Evolutionary conservation across 176 grass and related monocot species (phyloP).

Genomic region (Triticum dicoccoides): DNA sequence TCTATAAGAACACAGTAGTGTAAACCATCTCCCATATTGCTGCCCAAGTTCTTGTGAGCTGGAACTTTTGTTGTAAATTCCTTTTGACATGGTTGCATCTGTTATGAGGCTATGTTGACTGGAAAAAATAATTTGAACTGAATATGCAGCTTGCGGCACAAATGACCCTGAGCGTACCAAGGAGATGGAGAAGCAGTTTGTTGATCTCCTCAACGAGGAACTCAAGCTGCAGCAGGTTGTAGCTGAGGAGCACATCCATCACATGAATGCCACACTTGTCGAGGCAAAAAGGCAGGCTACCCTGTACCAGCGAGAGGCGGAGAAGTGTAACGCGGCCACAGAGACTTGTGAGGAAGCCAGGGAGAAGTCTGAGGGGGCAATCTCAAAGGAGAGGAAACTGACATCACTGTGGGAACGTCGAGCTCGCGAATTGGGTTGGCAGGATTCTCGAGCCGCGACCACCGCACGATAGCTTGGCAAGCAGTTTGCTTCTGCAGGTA

Average conservation of each 20-base stretch:
- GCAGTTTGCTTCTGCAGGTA: background rate
- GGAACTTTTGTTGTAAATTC: background rate
- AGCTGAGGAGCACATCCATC: slow-evolving; percentile 74
- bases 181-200: slow-evolving; percentile 85
- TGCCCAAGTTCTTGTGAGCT: background rate
- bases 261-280: slow-evolving; percentile 74
- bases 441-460: slow-evolving; percentile 27
- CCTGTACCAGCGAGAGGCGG: slow-evolving; percentile 80
- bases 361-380: slow-evolving; percentile 53
- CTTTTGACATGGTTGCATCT: background rate
- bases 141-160: slow-evolving; percentile 71
- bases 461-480: slow-evolving; percentile 24
- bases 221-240: slow-evolving; percentile 87
- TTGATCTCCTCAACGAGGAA: slow-evolving; percentile 88
- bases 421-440: slow-evolving; percentile 77
- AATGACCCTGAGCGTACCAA: slow-evolving; percentile 74
- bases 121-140: background rate
- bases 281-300: slow-evolving; percentile 83
- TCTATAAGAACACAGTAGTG: background rate
- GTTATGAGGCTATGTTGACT: slow-evolving; percentile 26
- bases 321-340: slow-evolving; percentile 91
- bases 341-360: slow-evolving; percentile 89
- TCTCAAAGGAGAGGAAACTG: slow-evolving; percentile 81
- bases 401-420: slow-evolving; percentile 73
- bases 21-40: background rate